Evolutionary conservation across 2,329 filamentous ascomycete genomes (phyloP), one percentile per base, ranked within the genome.

Genomic region (Fusarium protoensiforme): DNA sequence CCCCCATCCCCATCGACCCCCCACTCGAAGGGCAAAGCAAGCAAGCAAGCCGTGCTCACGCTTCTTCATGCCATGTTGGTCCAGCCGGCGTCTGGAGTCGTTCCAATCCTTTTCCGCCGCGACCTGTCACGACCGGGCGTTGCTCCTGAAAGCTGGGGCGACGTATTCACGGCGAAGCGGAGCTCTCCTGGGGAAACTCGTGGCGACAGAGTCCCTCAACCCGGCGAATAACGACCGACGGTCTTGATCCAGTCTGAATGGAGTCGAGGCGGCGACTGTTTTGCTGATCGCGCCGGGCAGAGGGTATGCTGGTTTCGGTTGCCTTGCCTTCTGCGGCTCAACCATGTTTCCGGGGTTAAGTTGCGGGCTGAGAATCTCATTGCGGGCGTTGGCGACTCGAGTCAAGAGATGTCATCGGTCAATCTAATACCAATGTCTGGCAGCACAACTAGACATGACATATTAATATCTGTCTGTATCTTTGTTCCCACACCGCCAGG

Each of bases 381-480:
- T 75, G 75, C 75, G 75, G 75, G 74, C 74, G 74, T 74, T 76
- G 57, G 43, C 62, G 68, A 68, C 62, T 63, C 63, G 72, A 65
- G 63, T 63, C 65, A 63, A 60, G 75, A 75, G 72, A 76, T 77
- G 69, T 74, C 69, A 77, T 76, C 69, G 73, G 75, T 74, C 75
- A 77, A 75, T 72, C 64, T 68, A 68, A 62, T 71, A 58, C 53
- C 61, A 71, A 69, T 64, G 65, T 70, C 60, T 66, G 64, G 67
- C 57, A 57, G 68, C 53, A 64, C 33, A 65, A 64, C 61, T 70
- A 51, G 64, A 68, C 75, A 74, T 77, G 75, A 77, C 75, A 77
- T 77, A 78, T 77, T 78, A 65, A 77, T 78, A 77, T 77, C 68
- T 77, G 75, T 77, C 75, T 68, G 65, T 77, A 77, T 77, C 75